A percentile compares a stretch with the other conserved stretches of the same genome.
Evolutionary conservation across 2,329 filamentous ascomycete genomes (phyloP).

Genomic region (Byssothecium circinans): DNA sequence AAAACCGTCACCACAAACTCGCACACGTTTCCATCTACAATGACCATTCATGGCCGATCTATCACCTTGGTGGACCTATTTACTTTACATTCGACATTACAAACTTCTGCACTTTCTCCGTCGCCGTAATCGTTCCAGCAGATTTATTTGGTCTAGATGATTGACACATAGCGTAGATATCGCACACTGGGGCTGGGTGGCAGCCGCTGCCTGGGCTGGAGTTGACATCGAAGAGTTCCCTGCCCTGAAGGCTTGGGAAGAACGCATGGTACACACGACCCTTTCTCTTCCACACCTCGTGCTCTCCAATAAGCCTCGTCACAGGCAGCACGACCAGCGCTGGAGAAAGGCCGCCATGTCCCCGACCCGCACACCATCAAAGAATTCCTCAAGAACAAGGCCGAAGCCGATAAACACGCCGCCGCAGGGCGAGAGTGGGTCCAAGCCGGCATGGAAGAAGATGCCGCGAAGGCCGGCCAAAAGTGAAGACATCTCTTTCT

Average conservation of each 20-base stretch:
- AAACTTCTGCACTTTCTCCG: too few relatives aligned
- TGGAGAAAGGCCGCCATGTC: slow-evolving; percentile 76
- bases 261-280: slow-evolving; percentile 54
- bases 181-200: slow-evolving; percentile 77
- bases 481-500: slow-evolving; percentile 27
- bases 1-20: too few relatives aligned
- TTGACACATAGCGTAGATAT: slow-evolving; percentile 61
- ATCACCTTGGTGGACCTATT: too few relatives aligned
- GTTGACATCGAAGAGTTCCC: slow-evolving; percentile 76
- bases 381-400: slow-evolving; percentile 60
- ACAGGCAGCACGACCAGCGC: slow-evolving; percentile 63
- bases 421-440: slow-evolving; percentile 64
- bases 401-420: slow-evolving; percentile 60
- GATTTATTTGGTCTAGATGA: too few relatives aligned
- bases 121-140: too few relatives aligned
- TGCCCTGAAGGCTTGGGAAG: slow-evolving; percentile 73
- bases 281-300: background rate
- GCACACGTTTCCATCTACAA: too few relatives aligned
- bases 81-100: too few relatives aligned
- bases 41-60: too few relatives aligned
- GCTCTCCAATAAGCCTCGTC: background rate
- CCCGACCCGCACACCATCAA: slow-evolving; percentile 65
- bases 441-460: slow-evolving; percentile 68
- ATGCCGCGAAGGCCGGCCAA: slow-evolving; percentile 43
- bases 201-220: slow-evolving; percentile 60